Evolutionary conservation across 2,329 filamentous ascomycete genomes (phyloP).

Genomic region (Trichoderma cornu-damae): DNA sequence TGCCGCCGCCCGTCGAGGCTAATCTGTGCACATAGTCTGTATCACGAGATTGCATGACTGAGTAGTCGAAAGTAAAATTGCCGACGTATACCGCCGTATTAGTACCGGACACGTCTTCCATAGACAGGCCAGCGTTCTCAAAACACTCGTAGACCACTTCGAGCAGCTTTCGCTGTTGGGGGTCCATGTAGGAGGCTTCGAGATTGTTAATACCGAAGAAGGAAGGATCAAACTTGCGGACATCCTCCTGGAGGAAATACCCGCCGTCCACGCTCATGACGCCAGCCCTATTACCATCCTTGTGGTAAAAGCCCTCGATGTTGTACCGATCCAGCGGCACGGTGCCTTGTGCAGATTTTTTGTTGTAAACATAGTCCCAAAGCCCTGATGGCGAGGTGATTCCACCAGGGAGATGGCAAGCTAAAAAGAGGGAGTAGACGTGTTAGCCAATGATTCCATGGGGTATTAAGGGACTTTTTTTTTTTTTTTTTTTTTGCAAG

Average conservation of each 20-base stretch:
- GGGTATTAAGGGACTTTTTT: accelerated
- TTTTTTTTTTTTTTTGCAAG: no score
- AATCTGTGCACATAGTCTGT: slow-evolving; percentile 11
- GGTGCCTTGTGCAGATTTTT: slow-evolving; percentile 24
- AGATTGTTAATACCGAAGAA: slow-evolving; percentile 10
- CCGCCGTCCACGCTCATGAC: slow-evolving; percentile 21
- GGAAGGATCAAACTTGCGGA: slow-evolving; percentile 9
- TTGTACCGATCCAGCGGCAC: slow-evolving; percentile 28
- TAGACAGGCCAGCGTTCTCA: slow-evolving; percentile 18
- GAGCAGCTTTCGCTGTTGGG: slow-evolving; percentile 30
- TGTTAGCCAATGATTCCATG: background rate
- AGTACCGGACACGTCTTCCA: slow-evolving; percentile 7
- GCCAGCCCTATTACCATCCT: slow-evolving; percentile 13
- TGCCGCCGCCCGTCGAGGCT: slow-evolving; percentile 28
- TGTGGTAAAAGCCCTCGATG: slow-evolving; percentile 18
- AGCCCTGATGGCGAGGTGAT: slow-evolving; percentile 18
- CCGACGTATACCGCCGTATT: slow-evolving; percentile 18
- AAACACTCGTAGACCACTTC: slow-evolving; percentile 30
- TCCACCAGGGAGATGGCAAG: slow-evolving; percentile 14
- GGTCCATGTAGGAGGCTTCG: slow-evolving; percentile 23
- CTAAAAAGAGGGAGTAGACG: background rate
- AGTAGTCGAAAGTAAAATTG: slow-evolving; percentile 16
- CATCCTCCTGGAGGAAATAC: slow-evolving; percentile 24
- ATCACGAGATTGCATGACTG: slow-evolving; percentile 21
- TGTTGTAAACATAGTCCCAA: slow-evolving; percentile 32